Conservation (phyloP, 202 grass and related monocot species). For the Setaria italica region DNA sequence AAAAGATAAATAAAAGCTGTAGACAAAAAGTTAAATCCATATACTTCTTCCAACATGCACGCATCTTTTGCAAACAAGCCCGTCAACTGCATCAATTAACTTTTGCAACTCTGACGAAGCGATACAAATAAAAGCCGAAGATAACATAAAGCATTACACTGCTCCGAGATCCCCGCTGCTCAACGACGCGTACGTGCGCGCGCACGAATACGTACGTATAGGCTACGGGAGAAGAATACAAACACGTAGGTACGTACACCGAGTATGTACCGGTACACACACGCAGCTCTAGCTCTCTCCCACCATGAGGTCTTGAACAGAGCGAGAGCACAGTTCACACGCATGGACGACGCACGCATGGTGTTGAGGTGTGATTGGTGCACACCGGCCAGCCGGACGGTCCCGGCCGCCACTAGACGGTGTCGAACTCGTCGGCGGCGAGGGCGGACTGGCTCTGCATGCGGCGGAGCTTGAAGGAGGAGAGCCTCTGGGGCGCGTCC, state of each 20-base stretch:
- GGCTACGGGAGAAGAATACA: slow-evolving; percentile 17
- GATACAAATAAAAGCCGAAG: slow-evolving; percentile 19
- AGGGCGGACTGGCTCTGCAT: slow-evolving; percentile 70
- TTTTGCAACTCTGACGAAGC: slow-evolving; percentile 26
- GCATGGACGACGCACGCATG: neutral
- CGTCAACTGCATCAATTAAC: slow-evolving; percentile 25
- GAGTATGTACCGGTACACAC: neutral
- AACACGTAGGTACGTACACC: slow-evolving; percentile 27
- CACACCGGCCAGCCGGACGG: neutral
- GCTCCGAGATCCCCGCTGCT: slow-evolving; percentile 14
- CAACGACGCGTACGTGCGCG: neutral
- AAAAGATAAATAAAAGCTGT: neutral
- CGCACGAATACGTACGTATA: neutral
- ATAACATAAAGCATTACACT: neutral
- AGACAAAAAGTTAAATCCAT: neutral
- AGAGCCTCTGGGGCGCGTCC: slow-evolving; percentile 53
- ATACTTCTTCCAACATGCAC: slow-evolving; percentile 14
- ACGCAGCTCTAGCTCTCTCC: slow-evolving; percentile 37
- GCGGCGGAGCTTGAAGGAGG: slow-evolving; percentile 97
- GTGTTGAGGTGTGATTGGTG: neutral
- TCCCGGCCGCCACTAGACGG: slow-evolving; percentile 30
- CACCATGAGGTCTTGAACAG: slow-evolving; percentile 27
- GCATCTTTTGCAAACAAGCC: slow-evolving; percentile 17
- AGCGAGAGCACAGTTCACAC: slow-evolving; percentile 3
- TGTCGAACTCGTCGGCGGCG: slow-evolving; percentile 61